These are phyloP conservation scores for Eutypella sp. DNA, from an alignment of 2,329 filamentous ascomycete genomes.

Conservation along the genomic window DNA sequence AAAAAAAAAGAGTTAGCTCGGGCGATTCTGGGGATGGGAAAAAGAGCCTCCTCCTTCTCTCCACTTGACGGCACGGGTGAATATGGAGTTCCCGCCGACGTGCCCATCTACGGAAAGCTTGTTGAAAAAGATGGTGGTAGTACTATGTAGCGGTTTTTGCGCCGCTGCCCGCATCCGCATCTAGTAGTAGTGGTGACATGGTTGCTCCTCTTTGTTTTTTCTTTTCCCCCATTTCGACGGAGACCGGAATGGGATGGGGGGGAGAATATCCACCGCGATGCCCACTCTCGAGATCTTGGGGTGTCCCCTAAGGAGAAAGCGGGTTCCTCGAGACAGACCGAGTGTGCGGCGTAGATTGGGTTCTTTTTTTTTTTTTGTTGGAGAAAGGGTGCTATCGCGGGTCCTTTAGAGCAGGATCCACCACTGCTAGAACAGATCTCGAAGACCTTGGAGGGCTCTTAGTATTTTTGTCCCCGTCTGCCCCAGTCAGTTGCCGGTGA, in stretches of 20 bases:
- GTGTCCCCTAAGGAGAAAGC: neutral
- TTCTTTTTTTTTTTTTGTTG: neutral
- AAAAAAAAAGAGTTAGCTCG: no score
- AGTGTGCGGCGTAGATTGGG: neutral
- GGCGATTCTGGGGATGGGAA: neutral
- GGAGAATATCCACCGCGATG: neutral
- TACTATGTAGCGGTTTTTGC: no score
- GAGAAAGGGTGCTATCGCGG: neutral
- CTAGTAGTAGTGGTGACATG: neutral
- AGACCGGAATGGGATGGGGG: no score
- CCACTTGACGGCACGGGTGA: slow-evolving; percentile 1
- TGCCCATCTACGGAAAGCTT: neutral
- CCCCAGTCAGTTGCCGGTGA: no score
- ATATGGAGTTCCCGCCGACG: slow-evolving; percentile 1
- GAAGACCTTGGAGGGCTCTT: neutral
- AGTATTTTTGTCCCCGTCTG: no score
- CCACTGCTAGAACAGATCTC: neutral
- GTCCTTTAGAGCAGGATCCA: neutral
- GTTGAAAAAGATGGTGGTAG: neutral
- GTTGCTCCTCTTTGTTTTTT: neutral
- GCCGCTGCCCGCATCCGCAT: no score
- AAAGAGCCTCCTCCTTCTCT: neutral
- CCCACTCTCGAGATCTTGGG: neutral
- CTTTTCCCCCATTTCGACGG: no score
- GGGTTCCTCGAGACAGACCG: neutral